phyloP scores from a whole-genome alignment of 257 asterid genomes.

The Cynanchum wilfordii region DNA sequence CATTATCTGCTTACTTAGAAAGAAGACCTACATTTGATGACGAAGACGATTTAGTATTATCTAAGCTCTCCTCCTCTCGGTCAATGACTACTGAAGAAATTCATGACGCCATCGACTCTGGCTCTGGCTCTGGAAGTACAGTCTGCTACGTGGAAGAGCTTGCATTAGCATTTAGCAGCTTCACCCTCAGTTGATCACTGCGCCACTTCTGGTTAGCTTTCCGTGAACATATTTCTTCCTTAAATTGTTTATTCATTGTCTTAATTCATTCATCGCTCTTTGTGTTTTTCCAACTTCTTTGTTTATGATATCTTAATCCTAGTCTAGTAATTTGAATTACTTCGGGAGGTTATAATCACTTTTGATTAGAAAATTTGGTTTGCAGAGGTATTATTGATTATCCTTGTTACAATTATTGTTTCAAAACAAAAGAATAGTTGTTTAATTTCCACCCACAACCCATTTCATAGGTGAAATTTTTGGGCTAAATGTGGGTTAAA shows the following conservation, averaged over 20 bases:
- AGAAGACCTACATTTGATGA: no score
- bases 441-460: no score
- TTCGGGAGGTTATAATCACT: background rate
- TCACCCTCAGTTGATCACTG: background rate
- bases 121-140: background rate
- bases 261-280: background rate
- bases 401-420: no score
- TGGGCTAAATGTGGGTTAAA: no score
- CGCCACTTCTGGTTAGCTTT: constrained; percentile 5
- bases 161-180: background rate
- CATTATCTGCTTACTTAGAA: background rate
- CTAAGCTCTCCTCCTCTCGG: background rate
- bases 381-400: no score
- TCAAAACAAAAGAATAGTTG: no score
- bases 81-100: background rate
- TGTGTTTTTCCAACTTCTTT: background rate
- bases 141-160: background rate
- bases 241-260: background rate
- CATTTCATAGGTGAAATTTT: no score
- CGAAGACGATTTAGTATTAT: no score
- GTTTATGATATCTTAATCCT: background rate
- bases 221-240: background rate
- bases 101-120: background rate
- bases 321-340: background rate
- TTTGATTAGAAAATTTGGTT: no score